Conservation (phyloP, 2,329 filamentous ascomycete species). For the Aureobasidium sp. region DNA sequence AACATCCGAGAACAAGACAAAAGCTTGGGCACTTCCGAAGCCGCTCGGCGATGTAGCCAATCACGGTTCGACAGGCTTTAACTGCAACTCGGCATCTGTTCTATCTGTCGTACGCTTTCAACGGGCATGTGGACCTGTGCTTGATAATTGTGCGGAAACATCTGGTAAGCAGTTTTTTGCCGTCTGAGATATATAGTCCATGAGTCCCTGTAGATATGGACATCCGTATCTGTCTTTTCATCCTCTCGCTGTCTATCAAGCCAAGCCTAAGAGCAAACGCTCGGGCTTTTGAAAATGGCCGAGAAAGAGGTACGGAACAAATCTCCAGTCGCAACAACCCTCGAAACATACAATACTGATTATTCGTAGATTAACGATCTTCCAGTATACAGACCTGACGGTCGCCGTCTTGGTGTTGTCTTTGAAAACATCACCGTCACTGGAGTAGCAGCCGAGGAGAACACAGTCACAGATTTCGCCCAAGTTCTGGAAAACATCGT, state of each 20-base stretch:
- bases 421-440: constrained; percentile 14
- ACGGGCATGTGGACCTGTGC: neutral
- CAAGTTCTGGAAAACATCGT: constrained; percentile 13
- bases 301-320: constrained; percentile 6
- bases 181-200: neutral
- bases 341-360: neutral
- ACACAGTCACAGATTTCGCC: constrained; percentile 15
- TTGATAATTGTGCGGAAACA: constrained; percentile 7
- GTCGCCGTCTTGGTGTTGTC: constrained; percentile 13
- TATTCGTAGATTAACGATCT: neutral
- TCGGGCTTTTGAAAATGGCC: constrained; percentile 10
- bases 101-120: neutral
- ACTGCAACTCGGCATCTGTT: neutral
- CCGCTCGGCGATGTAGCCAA: neutral
- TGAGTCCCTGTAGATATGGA: neutral
- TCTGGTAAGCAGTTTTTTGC: neutral
- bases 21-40: neutral
- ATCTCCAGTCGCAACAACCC: too few relatives aligned
- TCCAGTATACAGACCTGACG: constrained; percentile 14
- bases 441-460: constrained; percentile 11
- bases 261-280: neutral
- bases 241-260: neutral
- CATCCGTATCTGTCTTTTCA: neutral
- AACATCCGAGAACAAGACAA: neutral
- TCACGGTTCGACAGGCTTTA: neutral